Evolutionary conservation across 148 eudicot species (phyloP).

Genomic region (Nepenthes mirabilis): DNA sequence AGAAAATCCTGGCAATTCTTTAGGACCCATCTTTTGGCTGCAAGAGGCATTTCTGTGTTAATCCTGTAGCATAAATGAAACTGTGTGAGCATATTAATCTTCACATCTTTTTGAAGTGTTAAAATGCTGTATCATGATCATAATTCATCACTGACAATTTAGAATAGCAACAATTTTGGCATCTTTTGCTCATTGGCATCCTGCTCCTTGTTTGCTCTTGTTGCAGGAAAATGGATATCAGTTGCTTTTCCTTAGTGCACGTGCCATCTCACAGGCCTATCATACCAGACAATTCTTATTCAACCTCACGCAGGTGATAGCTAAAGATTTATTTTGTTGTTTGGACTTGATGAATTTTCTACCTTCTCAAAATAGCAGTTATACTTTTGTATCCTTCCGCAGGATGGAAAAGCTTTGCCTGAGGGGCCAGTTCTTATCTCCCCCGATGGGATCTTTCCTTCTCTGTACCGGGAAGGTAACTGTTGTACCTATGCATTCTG

Average conservation of each 20-base stretch:
- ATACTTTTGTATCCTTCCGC: conserved; percentile 9
- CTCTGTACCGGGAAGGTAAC: conserved; percentile 86
- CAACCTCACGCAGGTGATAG: conserved; percentile 75
- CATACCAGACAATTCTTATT: conserved; percentile 76
- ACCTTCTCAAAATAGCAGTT: conserved; percentile 1
- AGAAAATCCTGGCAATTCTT: background rate
- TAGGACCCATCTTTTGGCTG: background rate
- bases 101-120: background rate
- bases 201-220: conserved; percentile 3
- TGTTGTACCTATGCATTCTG: background rate
- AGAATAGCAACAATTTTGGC: background rate
- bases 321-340: background rate
- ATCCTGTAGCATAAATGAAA: background rate
- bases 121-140: no score
- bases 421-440: conserved; percentile 94
- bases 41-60: background rate
- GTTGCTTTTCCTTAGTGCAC: conserved; percentile 88
- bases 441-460: conserved; percentile 97
- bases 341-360: background rate
- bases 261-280: conserved; percentile 88
- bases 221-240: conserved; percentile 98
- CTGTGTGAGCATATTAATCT: background rate
- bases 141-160: no score
- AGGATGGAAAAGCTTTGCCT: conserved; percentile 92
- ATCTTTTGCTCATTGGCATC: background rate